phyloP scores from a whole-genome alignment of 2,329 filamentous ascomycete genomes.

The Nemania sp. region DNA sequence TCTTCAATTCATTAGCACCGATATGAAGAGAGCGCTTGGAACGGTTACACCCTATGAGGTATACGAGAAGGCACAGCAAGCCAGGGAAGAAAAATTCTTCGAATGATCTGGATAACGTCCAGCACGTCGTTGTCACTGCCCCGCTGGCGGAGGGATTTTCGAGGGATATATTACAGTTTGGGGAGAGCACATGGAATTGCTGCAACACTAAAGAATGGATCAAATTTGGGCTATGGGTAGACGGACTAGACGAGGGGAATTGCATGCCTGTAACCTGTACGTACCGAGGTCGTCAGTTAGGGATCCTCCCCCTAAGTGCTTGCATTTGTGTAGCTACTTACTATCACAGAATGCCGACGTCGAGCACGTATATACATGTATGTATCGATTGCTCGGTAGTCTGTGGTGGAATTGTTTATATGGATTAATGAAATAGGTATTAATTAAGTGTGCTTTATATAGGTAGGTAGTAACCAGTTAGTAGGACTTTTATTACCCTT shows the following conservation, averaged over 20 bases:
- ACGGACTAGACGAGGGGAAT: conserved; percentile 8
- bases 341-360: neutral
- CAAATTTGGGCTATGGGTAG: neutral
- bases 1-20: conserved; percentile 82
- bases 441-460: too few relatives aligned
- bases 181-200: neutral
- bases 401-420: too few relatives aligned
- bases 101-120: conserved; percentile 33
- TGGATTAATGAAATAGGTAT: too few relatives aligned
- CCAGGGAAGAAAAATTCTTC: conserved; percentile 58
- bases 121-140: neutral
- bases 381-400: neutral
- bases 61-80: conserved; percentile 70
- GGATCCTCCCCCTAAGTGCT: neutral
- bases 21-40: conserved; percentile 87
- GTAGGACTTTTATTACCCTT: too few relatives aligned
- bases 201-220: conserved; percentile 5
- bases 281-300: neutral
- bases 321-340: neutral
- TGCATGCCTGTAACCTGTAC: neutral
- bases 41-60: conserved; percentile 85
- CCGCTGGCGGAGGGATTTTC: neutral
- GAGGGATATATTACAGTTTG: neutral
- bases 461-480: too few relatives aligned
- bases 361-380: neutral